Conservation (phyloP, 805 yeast species). For the Kodamaea jinghongensis region DNA sequence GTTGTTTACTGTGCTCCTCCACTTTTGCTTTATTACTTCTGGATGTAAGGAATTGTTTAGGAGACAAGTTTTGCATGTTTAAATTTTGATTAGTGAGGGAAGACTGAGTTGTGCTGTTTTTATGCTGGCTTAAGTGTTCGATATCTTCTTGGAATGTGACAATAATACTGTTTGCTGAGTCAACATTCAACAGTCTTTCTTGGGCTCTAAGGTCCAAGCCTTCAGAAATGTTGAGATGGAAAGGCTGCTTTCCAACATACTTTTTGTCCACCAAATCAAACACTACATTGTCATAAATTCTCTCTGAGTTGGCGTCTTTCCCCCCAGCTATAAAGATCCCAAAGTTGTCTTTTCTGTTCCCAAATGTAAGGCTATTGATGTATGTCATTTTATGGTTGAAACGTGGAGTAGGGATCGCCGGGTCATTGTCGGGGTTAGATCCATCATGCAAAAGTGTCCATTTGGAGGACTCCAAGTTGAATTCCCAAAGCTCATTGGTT, state of each 20-base stretch:
- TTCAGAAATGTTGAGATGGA: constrained; percentile 15
- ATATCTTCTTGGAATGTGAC: constrained; percentile 30
- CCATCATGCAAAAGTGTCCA: constrained; percentile 55
- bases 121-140: constrained; percentile 14
- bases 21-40: constrained; percentile 5
- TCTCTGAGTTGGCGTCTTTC: constrained; percentile 32
- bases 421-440: constrained; percentile 17
- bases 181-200: constrained; percentile 22
- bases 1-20: constrained; percentile 5
- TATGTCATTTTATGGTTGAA: constrained; percentile 53
- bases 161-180: constrained; percentile 34
- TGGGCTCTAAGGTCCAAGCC: constrained; percentile 15
- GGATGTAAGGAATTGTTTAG: constrained; percentile 13
- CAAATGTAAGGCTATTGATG: constrained; percentile 35
- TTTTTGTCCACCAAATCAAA: constrained; percentile 45
- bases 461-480: constrained; percentile 47
- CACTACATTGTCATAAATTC: constrained; percentile 32
- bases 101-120: background rate
- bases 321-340: constrained; percentile 60
- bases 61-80: constrained; percentile 5
- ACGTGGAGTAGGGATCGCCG: constrained; percentile 35
- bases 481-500: constrained; percentile 67
- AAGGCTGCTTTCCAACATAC: constrained; percentile 25
- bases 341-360: constrained; percentile 38
- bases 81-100: constrained; percentile 1